phyloP scores from a whole-genome alignment of 805 yeast genomes.

The Candida adriatica region DNA sequence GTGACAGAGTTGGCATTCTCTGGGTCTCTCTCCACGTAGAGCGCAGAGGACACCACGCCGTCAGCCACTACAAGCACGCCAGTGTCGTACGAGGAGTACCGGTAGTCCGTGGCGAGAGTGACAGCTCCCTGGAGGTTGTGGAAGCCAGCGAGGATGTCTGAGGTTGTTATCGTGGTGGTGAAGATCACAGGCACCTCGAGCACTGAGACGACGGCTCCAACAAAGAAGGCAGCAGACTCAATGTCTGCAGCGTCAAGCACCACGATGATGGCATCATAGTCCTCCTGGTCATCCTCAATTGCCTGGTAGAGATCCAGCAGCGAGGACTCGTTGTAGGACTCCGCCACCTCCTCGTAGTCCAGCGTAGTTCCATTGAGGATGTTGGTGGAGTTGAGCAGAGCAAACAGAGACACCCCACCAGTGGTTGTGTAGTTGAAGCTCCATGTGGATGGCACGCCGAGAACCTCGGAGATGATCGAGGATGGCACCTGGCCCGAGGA shows the following conservation, averaged over 20 bases:
- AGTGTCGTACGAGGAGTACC: conserved; percentile 30
- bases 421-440: no score
- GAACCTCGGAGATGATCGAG: conserved; percentile 1
- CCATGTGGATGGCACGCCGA: conserved; percentile 6
- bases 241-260: conserved; percentile 44
- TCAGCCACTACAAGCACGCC: conserved; percentile 44
- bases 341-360: conserved; percentile 37
- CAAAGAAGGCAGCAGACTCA: conserved; percentile 45
- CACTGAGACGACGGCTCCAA: conserved; percentile 33
- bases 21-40: conserved; percentile 43
- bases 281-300: conserved; percentile 27
- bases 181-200: conserved; percentile 37
- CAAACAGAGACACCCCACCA: no score
- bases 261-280: conserved; percentile 39
- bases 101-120: conserved; percentile 37
- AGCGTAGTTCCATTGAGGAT: no score
- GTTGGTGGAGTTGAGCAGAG: no score
- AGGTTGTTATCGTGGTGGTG: conserved; percentile 46
- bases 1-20: conserved; percentile 37
- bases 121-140: conserved; percentile 46
- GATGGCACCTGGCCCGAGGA: not conserved
- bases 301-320: conserved; percentile 29
- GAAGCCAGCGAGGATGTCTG: conserved; percentile 45
- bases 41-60: conserved; percentile 38
- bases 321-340: conserved; percentile 6